These are phyloP conservation scores for Marvania coccoides DNA, from an alignment of 139 green algal species.

Conservation along the genomic window DNA sequence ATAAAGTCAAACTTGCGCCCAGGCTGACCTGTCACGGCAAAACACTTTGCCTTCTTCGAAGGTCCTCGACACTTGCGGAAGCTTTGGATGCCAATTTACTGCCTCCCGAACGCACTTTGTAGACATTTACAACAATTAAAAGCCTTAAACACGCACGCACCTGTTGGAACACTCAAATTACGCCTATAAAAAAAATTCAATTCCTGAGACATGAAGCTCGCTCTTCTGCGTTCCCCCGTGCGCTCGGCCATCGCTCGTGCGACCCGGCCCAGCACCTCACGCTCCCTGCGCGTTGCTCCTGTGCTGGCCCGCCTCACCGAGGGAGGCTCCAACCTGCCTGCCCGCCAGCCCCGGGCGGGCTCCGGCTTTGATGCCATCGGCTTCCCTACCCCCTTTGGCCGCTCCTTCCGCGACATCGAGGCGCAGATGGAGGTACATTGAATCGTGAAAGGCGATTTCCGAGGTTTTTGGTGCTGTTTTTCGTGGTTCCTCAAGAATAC, in stretches of 20 bases:
- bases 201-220: background rate
- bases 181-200: no score
- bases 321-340: background rate
- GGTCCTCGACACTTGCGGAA: background rate
- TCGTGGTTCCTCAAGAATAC: background rate
- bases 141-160: background rate
- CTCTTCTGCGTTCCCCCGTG: background rate
- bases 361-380: background rate
- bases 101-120: background rate
- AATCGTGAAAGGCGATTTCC: background rate
- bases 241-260: background rate
- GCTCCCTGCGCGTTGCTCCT: background rate
- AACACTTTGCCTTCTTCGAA: no score
- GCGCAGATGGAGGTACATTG: slow-evolving; percentile 1
- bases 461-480: background rate
- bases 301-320: background rate
- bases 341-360: background rate
- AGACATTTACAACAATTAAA: background rate
- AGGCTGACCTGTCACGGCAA: no score
- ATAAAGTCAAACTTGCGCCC: background rate
- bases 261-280: background rate
- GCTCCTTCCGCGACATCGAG: slow-evolving; percentile 1
- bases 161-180: background rate
- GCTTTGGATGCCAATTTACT: background rate
- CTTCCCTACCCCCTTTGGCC: background rate